phyloP scores from a whole-genome alignment of 2,329 filamentous ascomycete species.

The Aspergillus sp. region DNA sequence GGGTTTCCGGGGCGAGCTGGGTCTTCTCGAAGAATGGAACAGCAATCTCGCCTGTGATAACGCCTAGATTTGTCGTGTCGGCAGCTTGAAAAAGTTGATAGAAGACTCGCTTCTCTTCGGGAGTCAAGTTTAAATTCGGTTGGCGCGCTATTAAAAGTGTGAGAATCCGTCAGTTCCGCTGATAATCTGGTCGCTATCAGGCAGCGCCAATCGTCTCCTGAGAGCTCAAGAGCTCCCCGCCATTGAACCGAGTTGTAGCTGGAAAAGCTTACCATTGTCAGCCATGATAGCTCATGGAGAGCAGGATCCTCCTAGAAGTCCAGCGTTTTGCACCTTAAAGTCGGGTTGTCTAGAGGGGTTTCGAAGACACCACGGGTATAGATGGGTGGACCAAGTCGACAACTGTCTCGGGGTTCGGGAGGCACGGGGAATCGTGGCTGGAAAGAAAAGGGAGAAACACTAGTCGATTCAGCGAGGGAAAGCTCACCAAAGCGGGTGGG shows the following conservation, averaged over 20 bases:
- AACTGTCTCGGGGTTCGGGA: conserved; percentile 14
- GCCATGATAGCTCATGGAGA: conserved; percentile 34
- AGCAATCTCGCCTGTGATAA: conserved; percentile 92
- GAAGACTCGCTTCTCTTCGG: conserved; percentile 92
- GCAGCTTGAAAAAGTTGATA: conserved; percentile 90
- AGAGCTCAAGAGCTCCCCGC: conserved; percentile 13
- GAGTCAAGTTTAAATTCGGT: conserved; percentile 77
- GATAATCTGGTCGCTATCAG: conserved; percentile 13
- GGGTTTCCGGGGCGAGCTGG: conserved; percentile 75
- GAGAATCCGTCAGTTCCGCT: conserved; percentile 26
- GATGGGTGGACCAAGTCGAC: conserved; percentile 27
- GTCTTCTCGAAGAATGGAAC: conserved; percentile 99
- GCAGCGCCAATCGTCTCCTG: conserved; percentile 25
- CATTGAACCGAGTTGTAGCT: neutral
- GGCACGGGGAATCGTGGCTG: neutral
- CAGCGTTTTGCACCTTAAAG: conserved; percentile 14
- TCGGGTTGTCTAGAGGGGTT: conserved; percentile 23
- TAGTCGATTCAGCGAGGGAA: neutral
- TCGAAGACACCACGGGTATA: conserved; percentile 29
- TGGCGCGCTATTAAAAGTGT: conserved; percentile 34
- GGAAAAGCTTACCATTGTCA: conserved; percentile 32
- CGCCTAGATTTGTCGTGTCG: conserved; percentile 85
- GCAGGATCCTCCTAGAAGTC: conserved; percentile 24
- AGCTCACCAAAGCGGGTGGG: neutral
- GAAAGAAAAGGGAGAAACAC: neutral